Evolutionary conservation across 768 basidiomycete genomes (phyloP), one percentile per base, ranked within the genome.

Genomic region (Pisolithus marmoratus): DNA sequence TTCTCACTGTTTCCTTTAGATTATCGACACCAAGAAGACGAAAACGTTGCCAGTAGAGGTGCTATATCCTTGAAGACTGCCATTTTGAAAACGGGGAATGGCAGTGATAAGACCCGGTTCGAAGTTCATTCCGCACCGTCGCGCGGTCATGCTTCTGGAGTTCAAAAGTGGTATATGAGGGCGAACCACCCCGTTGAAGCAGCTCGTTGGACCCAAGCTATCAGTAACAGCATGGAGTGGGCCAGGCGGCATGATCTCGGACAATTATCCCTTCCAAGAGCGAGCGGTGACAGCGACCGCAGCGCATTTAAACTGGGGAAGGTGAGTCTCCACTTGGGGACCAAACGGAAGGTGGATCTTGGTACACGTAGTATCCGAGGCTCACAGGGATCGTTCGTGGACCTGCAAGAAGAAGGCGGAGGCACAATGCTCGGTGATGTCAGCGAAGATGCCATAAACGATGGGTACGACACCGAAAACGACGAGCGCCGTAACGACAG

Each of bases 171-270:
- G 90, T 86, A 85, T 64, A 75, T 93, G 68, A 86, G 84, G 51
- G 87, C 87, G 0, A 88, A 84, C 55, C 92, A 96, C 60, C 90
- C 87, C 0, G 90, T 89, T 5, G 94, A 97, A 67, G 90, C 90
- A 5, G 77, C 85, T 4, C 78, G 94, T 11, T 97, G 94, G 94
- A 81, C 83, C 2, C 82, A 86, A 52, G 87, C 85, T 0, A 78
- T 97, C 44, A 68, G 70, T 17, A 80, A 79, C 62, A 85, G 83
- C 55, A 85, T 93, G 53, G 88, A 92, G 29, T 85, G 82, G 76
- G 78, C 75, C 45, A 77, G 76, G 51, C 72, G 72, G n/a, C 34
- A 17, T 7, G 74, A 77, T 34, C 51, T 55, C 1, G 68, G 69
- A 24, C 61, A 63, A 45, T 53, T 57, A 26, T 54, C 60, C 56